phyloP scores from a whole-genome alignment of 805 yeast genomes.

The Ogataea methylovora region DNA sequence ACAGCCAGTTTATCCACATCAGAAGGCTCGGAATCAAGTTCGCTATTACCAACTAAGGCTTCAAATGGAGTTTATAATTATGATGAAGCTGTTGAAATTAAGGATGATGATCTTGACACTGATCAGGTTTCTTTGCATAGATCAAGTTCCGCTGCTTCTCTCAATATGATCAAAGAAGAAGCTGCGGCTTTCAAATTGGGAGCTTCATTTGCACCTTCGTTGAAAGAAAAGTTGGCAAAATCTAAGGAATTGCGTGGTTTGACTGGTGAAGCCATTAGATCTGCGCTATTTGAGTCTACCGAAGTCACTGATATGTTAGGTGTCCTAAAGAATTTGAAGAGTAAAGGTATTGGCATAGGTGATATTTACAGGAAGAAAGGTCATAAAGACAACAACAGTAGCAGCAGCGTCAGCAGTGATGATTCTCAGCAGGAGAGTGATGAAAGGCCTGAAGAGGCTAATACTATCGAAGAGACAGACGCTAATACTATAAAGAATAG shows the following conservation, averaged over 20 bases:
- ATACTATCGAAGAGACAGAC: background rate
- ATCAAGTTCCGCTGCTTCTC: constrained; percentile 6
- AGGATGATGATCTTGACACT: constrained; percentile 5
- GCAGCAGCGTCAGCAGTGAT: background rate
- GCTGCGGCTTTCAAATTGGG: constrained; percentile 10
- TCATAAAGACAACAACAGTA: background rate
- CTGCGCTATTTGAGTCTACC: constrained; percentile 14
- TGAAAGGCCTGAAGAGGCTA: background rate
- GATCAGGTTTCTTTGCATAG: constrained; percentile 5
- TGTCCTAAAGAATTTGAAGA: constrained; percentile 31
- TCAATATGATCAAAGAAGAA: constrained; percentile 13
- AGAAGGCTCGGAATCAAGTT: constrained; percentile 1
- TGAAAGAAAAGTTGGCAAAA: background rate
- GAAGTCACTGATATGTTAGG: constrained; percentile 30
- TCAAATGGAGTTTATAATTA: constrained; percentile 5
- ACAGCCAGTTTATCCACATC: background rate
- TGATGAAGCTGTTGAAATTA: constrained; percentile 5
- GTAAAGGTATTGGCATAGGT: constrained; percentile 32
- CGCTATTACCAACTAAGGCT: constrained; percentile 7
- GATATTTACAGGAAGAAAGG: constrained; percentile 20
- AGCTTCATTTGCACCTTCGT: background rate
- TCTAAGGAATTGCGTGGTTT: constrained; percentile 10
- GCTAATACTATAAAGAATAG: background rate
- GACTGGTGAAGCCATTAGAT: constrained; percentile 22
- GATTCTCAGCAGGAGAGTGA: background rate